Evolutionary conservation across 1,139 yeast species (phyloP), one percentile per base, ranked within the genome.

Genomic region (Meyerozyma sp.): DNA sequence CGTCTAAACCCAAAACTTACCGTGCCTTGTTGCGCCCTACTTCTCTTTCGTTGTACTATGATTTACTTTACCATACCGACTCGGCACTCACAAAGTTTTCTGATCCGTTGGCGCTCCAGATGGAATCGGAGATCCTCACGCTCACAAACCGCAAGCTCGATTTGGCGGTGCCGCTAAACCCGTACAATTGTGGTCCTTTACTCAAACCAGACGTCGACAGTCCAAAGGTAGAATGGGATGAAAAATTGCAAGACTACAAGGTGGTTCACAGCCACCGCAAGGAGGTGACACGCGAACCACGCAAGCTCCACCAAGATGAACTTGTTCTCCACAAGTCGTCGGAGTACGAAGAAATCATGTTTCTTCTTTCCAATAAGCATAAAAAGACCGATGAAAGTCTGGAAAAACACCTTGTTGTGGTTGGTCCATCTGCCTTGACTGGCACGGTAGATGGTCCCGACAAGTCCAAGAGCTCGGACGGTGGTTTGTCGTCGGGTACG

Each of bases 341-440:
- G 2, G 95, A 90, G 51, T 90, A 87, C 63, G 98, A 93, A 63
- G 96, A 88, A 59, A 73, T 90, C 58, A 91, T 93, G 98, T 64
- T 72, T 45, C 62, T 73, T 41, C 60, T 73, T 41, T 70, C 77
- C 3, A 68, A 65, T 52, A 72, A 69, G 48, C 66, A 67, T 52
- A 69, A 63, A 47, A 61, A 63, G 41, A 54, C 64, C 10, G 76
- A 72, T 42, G 74, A 70, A 43, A 52, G 64, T 4, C 61, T 60
- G 40, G 75, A 68, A 30, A 67, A 68, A 46, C 66, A 66, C 42
- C 64, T 72, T 55, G 68, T 72, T 38, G 68, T 68, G 18, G 75
- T 70, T 11, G 75, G 70, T 4, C 62, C 72, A 1, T 51, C 66
- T 0, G 53, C 66, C 1, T 46, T 58, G 8, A 42, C 59, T 3